These are phyloP conservation scores for Harringtonia lauricola DNA, from an alignment of 2,329 filamentous ascomycete genomes.

Conservation along the genomic window DNA sequence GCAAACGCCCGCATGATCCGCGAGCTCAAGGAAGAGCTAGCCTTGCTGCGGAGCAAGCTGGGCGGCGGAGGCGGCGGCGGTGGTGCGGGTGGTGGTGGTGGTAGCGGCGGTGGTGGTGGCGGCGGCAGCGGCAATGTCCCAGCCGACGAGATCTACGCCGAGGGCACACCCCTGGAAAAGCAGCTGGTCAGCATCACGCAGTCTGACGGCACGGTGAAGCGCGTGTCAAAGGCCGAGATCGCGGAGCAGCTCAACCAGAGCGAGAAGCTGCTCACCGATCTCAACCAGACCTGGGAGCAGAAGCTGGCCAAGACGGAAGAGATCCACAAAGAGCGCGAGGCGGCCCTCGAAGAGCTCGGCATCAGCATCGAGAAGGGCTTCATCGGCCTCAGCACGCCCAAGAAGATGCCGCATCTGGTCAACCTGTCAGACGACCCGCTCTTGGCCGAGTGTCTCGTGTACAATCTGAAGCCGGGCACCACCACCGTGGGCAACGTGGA, in stretches of 20 bases:
- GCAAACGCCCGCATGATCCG: constrained; percentile 98
- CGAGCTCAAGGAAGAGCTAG: constrained; percentile 90
- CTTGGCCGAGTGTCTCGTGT: constrained; percentile 89
- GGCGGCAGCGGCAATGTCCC: constrained; percentile 36
- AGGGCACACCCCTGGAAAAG: constrained; percentile 84
- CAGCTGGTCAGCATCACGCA: constrained; percentile 93
- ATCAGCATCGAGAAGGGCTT: constrained; percentile 99
- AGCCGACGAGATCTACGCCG: constrained; percentile 76
- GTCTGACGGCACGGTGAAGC: constrained; percentile 76
- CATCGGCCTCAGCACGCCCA: constrained; percentile 86
- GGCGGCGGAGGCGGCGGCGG: constrained; percentile 35
- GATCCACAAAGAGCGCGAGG: constrained; percentile 94
- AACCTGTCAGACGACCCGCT: constrained; percentile 93
- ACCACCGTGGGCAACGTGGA: constrained; percentile 94
- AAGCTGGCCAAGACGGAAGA: constrained; percentile 90
- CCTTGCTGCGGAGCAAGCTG: constrained; percentile 76
- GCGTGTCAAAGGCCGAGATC: constrained; percentile 97
- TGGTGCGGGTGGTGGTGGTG: constrained; percentile 30
- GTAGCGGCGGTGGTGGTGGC: constrained; percentile 27
- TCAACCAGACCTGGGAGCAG: constrained; percentile 98
- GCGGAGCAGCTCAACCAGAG: constrained; percentile 92
- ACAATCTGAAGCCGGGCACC: constrained; percentile 91
- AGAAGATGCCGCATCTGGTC: constrained; percentile 98
- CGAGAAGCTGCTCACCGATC: constrained; percentile 88
- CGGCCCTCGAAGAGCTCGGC: constrained; percentile 87